phyloP scores from a whole-genome alignment of 345 rosid species.

The Boechera stricta region DNA sequence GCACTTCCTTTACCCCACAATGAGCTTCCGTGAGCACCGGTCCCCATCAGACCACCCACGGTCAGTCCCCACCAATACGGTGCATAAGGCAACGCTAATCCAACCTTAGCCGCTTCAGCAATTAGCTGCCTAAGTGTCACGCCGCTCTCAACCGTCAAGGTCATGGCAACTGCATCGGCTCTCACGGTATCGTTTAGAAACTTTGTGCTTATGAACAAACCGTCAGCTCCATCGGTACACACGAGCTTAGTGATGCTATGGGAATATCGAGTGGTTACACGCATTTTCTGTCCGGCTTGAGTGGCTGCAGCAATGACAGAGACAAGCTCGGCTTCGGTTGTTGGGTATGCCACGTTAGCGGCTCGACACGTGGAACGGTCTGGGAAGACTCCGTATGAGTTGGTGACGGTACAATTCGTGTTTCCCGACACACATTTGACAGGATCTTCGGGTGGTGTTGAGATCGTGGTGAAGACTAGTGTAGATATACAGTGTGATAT shows the following conservation, averaged over 20 bases:
- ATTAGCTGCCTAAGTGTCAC: conserved; percentile 70
- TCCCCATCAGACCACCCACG: conserved; percentile 73
- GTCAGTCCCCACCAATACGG: conserved; percentile 96
- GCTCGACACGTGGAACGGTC: conserved; percentile 70
- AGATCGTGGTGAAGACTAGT: conserved; percentile 37
- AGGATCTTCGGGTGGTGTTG: conserved; percentile 72
- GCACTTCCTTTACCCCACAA: conserved; percentile 81
- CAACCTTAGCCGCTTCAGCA: conserved; percentile 59
- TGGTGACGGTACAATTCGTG: conserved; percentile 68
- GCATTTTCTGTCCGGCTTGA: conserved; percentile 59
- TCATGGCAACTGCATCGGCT: conserved; percentile 50
- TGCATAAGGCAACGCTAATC: conserved; percentile 73
- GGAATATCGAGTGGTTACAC: conserved; percentile 68
- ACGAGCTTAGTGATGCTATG: conserved; percentile 79
- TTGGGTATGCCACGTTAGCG: conserved; percentile 61
- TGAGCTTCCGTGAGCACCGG: conserved; percentile 91
- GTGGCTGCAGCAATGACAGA: conserved; percentile 61
- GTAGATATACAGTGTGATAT: conserved; percentile 23
- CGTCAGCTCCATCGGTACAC: conserved; percentile 65
- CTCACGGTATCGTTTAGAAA: conserved; percentile 48
- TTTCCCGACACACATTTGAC: conserved; percentile 56
- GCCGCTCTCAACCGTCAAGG: conserved; percentile 70
- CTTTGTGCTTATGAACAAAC: conserved; percentile 75
- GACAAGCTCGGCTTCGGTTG: conserved; percentile 61
- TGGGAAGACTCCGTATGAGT: conserved; percentile 74